Percentiles rank a stretch among this genome's conserved stretches.
Conservation (phyloP, 169 alveolate species). For the Toxoplasma gondii region DNA sequence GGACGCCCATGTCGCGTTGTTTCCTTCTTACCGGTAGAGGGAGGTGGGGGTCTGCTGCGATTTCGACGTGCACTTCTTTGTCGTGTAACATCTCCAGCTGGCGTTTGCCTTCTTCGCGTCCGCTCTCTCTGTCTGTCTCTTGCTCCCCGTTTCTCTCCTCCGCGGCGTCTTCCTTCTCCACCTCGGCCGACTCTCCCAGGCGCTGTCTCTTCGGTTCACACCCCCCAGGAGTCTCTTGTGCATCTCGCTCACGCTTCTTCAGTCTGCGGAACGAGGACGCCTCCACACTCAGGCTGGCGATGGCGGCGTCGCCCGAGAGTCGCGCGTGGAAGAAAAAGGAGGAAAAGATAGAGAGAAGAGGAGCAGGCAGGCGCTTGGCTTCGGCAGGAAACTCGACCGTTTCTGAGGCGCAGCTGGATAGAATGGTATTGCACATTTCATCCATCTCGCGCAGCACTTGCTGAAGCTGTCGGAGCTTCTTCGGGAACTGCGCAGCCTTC, state of each 20-base stretch:
- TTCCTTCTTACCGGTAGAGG: background rate
- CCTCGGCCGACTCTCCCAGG: background rate
- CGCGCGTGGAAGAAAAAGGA: background rate
- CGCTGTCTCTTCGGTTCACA: too few species aligned
- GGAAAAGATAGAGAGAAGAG: background rate
- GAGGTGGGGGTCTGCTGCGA: background rate
- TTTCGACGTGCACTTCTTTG: background rate
- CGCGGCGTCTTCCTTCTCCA: background rate
- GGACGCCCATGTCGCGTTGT: background rate
- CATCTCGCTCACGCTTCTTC: too few species aligned
- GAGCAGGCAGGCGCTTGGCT: conserved; percentile 15
- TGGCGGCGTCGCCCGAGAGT: background rate
- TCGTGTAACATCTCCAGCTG: background rate
- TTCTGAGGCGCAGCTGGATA: background rate
- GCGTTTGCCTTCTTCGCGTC: background rate
- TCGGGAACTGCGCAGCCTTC: conserved; percentile 6
- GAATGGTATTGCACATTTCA: background rate
- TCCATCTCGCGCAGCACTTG: background rate
- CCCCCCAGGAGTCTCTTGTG: too few species aligned
- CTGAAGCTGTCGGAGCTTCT: conserved; percentile 30
- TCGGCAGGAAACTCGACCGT: background rate
- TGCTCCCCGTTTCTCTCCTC: background rate
- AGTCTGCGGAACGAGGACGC: background rate
- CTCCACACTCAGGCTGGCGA: background rate
- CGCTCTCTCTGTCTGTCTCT: background rate